Base-by-base conservation (phyloP, 148 eudicot species). In the Cornus controversa region DNA sequence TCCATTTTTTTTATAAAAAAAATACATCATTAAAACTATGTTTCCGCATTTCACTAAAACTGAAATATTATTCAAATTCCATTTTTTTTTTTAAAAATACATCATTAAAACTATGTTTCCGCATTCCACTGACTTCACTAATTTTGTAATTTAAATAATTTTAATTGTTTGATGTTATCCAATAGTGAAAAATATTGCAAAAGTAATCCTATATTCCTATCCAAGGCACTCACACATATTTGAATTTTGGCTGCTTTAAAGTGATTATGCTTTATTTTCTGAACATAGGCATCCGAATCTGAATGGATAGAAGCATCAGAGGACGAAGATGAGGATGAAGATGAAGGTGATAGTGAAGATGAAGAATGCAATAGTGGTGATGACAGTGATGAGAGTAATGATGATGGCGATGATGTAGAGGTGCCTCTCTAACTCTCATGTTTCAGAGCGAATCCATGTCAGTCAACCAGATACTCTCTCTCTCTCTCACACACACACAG, bases 221-320 rank as follows among this genome's bases (percentile, higher is more conserved):
- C n/a, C n/a, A n/a, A 60, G 58, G 14, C 27, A 25, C 10, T 2
- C 8, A 2, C 18, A 29, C 26, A 26, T 67, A 2, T 29, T 76
- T 27, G 23, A 24, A 74, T 16, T 47, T 75, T 54, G 54, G 27
- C 16, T 67, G 31, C 66, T 28, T n/a, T 40, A 36, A 28, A 31
- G 22, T 23, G 2, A 8, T 54, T 42, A 16, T 63, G 58, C 53
- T 78, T 20, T 20, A 72, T 70, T 25, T 27, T 45, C 29, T 31
- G 34, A 26, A 40, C 63, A 34, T 85, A 96, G 99, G 90, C 98
- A 89, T 86, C 99, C 80, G 97, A 93, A 89, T 88, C 98, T 79
- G 99, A 96, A 81, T 96, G 99, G 99, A 80, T 96, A 77, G 99
- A 96, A 85, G 93, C 85, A 58, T 93, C 97, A 20, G 97, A 92